phyloP scores from a whole-genome alignment of 441 rosid genomes.

The Pelargonium citronellum region DNA sequence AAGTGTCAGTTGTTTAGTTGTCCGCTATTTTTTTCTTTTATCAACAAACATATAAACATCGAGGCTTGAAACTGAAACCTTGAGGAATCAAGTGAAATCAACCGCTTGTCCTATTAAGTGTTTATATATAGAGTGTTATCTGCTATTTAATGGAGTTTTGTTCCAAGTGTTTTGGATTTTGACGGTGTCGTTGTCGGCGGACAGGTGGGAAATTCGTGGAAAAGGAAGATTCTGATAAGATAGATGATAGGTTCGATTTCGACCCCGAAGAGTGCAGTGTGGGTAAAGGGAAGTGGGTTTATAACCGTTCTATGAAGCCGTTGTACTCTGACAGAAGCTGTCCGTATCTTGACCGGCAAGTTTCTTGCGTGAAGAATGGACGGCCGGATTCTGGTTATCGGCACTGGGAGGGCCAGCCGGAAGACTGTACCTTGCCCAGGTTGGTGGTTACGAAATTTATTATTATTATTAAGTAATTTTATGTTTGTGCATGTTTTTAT shows the following conservation, averaged over 20 bases:
- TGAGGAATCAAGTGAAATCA: too few species aligned
- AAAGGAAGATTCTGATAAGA: slow-evolving; percentile 17
- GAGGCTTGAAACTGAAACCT: not conserved
- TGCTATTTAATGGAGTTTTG: not conserved
- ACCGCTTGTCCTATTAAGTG: not conserved
- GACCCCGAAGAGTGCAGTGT: slow-evolving; percentile 74
- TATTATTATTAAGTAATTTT: too few species aligned
- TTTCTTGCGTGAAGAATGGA: slow-evolving; percentile 66
- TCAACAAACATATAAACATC: too few species aligned
- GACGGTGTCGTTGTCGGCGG: slow-evolving; percentile 27
- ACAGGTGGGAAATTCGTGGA: slow-evolving; percentile 23
- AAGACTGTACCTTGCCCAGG: slow-evolving; percentile 81
- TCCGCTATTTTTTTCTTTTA: not conserved
- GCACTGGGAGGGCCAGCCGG: slow-evolving; percentile 89
- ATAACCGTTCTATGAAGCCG: slow-evolving; percentile 50
- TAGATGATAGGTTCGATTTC: slow-evolving; percentile 71
- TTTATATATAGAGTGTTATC: not conserved
- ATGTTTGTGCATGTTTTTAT: too few species aligned
- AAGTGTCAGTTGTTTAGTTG: slow-evolving; percentile 16
- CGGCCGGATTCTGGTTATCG: slow-evolving; percentile 59
- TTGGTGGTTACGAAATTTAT: not conserved
- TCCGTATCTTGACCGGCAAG: slow-evolving; percentile 68
- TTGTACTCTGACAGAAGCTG: slow-evolving; percentile 73
- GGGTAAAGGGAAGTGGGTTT: slow-evolving; percentile 71
- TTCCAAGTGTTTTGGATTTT: not conserved